Evolutionary conservation across 2,329 filamentous ascomycete species (phyloP).

Genomic region (Blumeria hordei): DNA sequence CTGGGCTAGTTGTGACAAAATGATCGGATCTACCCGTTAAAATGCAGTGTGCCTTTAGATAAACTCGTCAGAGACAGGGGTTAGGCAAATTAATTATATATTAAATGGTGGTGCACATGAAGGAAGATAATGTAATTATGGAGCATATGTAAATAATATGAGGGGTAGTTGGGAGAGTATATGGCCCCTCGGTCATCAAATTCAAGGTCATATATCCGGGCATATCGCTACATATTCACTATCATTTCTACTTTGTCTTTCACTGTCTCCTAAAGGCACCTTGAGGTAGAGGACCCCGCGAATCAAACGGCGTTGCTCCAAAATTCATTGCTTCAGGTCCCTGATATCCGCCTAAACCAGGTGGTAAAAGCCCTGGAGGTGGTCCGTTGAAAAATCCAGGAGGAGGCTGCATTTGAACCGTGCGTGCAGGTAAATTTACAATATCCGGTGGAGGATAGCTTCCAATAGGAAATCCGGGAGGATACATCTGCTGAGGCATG

Average conservation of each 20-base stretch:
- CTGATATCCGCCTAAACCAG: conserved; percentile 30
- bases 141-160: too few species aligned
- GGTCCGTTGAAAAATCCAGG: conserved; percentile 19
- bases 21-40: too few species aligned
- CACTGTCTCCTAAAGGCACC: conserved; percentile 20
- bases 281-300: conserved; percentile 28
- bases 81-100: too few species aligned
- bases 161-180: too few species aligned
- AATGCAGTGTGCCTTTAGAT: too few species aligned
- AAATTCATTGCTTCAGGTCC: conserved; percentile 27
- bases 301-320: conserved; percentile 26
- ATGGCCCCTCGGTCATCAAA: too few species aligned
- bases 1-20: too few species aligned
- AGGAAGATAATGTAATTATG: too few species aligned
- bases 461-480: conserved; percentile 32
- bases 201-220: too few species aligned
- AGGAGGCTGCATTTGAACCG: conserved; percentile 27
- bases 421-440: conserved; percentile 16
- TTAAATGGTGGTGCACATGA: too few species aligned
- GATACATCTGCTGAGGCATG: conserved; percentile 31
- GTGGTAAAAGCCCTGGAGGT: conserved; percentile 26
- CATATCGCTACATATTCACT: neutral
- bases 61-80: too few species aligned
- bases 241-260: conserved; percentile 1
- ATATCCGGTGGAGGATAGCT: conserved; percentile 23